Conservation (phyloP, 495 filamentous ascomycete species). For the Xylaria acuta region DNA sequence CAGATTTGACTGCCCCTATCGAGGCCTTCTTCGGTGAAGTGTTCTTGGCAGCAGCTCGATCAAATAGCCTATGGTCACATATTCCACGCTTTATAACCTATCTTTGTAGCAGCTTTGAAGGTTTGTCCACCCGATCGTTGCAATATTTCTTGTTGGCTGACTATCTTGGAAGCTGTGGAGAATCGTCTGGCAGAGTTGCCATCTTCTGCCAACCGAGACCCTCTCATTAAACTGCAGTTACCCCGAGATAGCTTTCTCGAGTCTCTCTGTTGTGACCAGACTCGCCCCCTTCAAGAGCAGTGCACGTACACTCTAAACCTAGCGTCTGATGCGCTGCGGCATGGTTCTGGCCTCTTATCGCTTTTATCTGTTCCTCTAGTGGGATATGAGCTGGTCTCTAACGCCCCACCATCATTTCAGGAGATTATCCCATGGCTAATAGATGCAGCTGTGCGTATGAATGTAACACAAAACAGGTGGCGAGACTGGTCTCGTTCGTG, state of each 20-base stretch:
- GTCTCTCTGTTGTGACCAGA: constrained; percentile 19
- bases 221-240: constrained; percentile 31
- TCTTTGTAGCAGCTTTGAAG: constrained; percentile 47
- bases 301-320: constrained; percentile 34
- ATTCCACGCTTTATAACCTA: constrained; percentile 51
- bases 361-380: constrained; percentile 41
- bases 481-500: constrained; percentile 33
- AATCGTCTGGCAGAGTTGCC: constrained; percentile 23
- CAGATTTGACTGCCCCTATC: constrained; percentile 53
- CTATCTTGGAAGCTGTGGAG: constrained; percentile 15
- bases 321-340: constrained; percentile 39
- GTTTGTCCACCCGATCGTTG: constrained; percentile 39
- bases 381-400: constrained; percentile 26
- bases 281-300: constrained; percentile 30
- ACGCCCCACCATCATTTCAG: constrained; percentile 32
- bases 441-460: constrained; percentile 44
- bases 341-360: constrained; percentile 41
- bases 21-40: constrained; percentile 57
- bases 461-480: constrained; percentile 36
- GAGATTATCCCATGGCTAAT: constrained; percentile 45
- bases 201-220: constrained; percentile 28
- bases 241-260: constrained; percentile 32
- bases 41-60: constrained; percentile 45
- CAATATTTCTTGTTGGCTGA: constrained; percentile 25
- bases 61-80: constrained; percentile 53